Evolutionary conservation across 2,329 filamentous ascomycete genomes (phyloP).

Genomic region (Aureobasidium lini): DNA sequence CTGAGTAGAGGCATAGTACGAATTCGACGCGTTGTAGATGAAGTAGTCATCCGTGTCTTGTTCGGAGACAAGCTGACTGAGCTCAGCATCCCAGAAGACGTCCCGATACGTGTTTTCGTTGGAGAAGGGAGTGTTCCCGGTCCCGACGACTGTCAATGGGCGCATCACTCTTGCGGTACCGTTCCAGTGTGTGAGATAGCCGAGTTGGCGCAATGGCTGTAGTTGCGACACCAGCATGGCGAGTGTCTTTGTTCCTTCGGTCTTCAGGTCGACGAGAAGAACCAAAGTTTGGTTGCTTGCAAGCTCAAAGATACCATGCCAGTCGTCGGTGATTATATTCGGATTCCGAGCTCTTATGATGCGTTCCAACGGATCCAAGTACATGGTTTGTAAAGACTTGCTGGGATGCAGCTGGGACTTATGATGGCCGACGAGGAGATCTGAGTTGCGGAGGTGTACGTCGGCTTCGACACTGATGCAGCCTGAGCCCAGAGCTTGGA

Average conservation of each 20-base stretch:
- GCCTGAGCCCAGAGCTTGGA: slow-evolving; percentile 47
- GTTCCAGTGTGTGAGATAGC: slow-evolving; percentile 46
- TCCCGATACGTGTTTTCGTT: slow-evolving; percentile 34
- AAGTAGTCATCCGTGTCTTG: no score
- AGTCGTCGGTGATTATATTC: background rate
- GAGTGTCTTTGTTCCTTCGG: slow-evolving; percentile 27
- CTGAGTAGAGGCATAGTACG: no score
- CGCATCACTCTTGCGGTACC: slow-evolving; percentile 34
- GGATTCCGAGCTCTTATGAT: background rate
- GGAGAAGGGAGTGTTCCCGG: slow-evolving; percentile 46
- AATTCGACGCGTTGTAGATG: no score
- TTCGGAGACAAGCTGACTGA: no score
- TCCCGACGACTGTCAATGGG: slow-evolving; percentile 47
- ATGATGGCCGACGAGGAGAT: slow-evolving; percentile 49
- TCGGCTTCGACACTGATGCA: slow-evolving; percentile 52
- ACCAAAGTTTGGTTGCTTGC: slow-evolving; percentile 42
- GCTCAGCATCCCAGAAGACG: slow-evolving; percentile 41
- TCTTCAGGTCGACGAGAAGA: slow-evolving; percentile 47
- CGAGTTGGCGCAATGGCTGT: slow-evolving; percentile 38
- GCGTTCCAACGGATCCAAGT: slow-evolving; percentile 41
- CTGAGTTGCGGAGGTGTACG: slow-evolving; percentile 44
- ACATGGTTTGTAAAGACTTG: slow-evolving; percentile 44
- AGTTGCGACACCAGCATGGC: slow-evolving; percentile 31
- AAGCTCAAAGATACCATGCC: slow-evolving; percentile 44
- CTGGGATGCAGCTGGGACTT: slow-evolving; percentile 38